These are phyloP conservation scores for Russula vinacea DNA, from an alignment of 768 basidiomycete genomes.

Conservation along the genomic window DNA sequence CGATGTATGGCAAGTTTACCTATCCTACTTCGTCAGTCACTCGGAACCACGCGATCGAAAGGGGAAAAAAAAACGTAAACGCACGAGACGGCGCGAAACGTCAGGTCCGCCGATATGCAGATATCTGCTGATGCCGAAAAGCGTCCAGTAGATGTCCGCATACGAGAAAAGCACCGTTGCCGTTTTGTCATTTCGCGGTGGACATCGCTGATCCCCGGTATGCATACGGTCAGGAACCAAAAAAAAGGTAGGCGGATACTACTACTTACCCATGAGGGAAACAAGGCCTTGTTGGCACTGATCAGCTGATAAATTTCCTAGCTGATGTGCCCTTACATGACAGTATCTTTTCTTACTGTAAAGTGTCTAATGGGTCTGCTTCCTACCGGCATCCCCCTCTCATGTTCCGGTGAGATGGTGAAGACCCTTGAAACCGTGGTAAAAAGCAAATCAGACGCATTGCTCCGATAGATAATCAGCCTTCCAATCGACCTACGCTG, in stretches of 20 bases:
- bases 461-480: no score
- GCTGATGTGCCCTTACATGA: no score
- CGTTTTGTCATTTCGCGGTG: conserved; percentile 67
- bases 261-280: conserved; percentile 69
- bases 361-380: no score
- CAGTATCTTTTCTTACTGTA: no score
- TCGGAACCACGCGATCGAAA: neutral
- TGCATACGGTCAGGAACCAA: neutral
- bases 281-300: conserved; percentile 86
- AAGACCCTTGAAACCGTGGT: no score
- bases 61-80: conserved; percentile 34
- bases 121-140: conserved; percentile 43
- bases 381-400: no score
- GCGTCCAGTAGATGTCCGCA: conserved; percentile 72
- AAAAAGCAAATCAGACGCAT: no score
- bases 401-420: no score
- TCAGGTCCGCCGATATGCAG: conserved; percentile 37
- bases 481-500: no score
- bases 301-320: no score
- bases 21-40: conserved; percentile 35
- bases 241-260: neutral
- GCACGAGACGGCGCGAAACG: conserved; percentile 62
- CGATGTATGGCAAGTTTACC: conserved; percentile 86
- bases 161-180: conserved; percentile 76
- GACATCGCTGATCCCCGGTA: conserved; percentile 52